phyloP scores from a whole-genome alignment of 352 stramenopile genomes.

The Globisporangium spinosum region DNA sequence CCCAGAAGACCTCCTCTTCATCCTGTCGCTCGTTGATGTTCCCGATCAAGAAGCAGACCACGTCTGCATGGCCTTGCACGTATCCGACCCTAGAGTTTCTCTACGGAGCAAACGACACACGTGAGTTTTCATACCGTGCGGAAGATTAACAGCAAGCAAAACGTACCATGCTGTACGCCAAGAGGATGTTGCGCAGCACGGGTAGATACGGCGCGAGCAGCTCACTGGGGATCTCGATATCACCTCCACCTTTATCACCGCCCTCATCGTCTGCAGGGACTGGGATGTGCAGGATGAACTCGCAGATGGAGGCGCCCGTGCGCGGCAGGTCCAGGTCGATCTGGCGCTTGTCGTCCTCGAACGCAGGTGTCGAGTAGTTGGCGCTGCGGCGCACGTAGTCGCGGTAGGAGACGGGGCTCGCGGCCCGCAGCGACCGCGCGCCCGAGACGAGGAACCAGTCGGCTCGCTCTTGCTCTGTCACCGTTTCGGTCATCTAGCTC shows the following conservation, averaged over 20 bases:
- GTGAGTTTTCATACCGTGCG: not conserved
- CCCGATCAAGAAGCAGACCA: slow-evolving; percentile 65
- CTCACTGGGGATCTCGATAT: slow-evolving; percentile 20
- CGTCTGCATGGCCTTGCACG: slow-evolving; percentile 68
- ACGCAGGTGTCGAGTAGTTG: slow-evolving; percentile 21
- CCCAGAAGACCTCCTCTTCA: slow-evolving; percentile 68
- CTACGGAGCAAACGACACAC: slow-evolving; percentile 14
- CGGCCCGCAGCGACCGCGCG: slow-evolving; percentile 27
- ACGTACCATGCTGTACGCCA: slow-evolving; percentile 55
- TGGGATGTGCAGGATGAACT: slow-evolving; percentile 37
- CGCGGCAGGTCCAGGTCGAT: slow-evolving; percentile 70
- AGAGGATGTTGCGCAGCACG: slow-evolving; percentile 49
- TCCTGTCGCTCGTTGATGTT: slow-evolving; percentile 34
- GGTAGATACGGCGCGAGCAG: slow-evolving; percentile 31
- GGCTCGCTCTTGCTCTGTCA: not conserved
- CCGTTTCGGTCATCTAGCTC: not conserved
- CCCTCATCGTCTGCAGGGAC: slow-evolving; percentile 8
- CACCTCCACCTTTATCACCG: slow-evolving; percentile 18
- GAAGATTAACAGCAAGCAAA: not conserved
- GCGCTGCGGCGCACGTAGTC: slow-evolving; percentile 38
- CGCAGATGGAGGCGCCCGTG: slow-evolving; percentile 45
- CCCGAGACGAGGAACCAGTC: slow-evolving; percentile 53
- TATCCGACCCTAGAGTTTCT: slow-evolving; percentile 70
- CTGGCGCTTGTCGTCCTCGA: slow-evolving; percentile 61
- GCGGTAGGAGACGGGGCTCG: slow-evolving; percentile 36